phyloP scores from a whole-genome alignment of 192 early-diverging fungal genomes.

The Coemansia reversa region DNA sequence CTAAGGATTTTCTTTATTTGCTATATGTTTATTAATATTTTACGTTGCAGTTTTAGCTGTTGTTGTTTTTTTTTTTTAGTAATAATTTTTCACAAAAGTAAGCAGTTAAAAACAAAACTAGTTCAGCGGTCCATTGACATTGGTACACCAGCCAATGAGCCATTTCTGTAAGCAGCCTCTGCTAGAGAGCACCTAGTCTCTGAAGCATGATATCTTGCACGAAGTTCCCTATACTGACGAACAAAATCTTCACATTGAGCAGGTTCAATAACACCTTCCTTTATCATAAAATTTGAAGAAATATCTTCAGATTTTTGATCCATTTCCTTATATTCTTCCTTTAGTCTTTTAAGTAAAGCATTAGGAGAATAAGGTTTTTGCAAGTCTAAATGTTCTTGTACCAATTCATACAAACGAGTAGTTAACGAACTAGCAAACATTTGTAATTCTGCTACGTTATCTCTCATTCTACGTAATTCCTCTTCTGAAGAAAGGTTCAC shows the following conservation, averaged over 20 bases:
- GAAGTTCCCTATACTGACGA: constrained; percentile 36
- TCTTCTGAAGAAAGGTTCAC: constrained; percentile 46
- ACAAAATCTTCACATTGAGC: constrained; percentile 52
- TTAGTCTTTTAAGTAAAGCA: constrained; percentile 25
- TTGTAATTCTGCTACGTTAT: constrained; percentile 51
- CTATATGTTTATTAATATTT: not conserved
- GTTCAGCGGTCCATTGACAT: constrained; percentile 37
- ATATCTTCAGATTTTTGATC: constrained; percentile 36
- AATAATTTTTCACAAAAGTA: no score
- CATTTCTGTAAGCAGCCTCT: constrained; percentile 40
- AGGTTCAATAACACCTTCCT: constrained; percentile 8
- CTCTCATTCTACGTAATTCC: constrained; percentile 47
- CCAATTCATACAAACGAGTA: constrained; percentile 47
- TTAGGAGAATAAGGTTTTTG: constrained; percentile 51
- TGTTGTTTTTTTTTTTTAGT: not conserved
- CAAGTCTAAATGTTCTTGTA: constrained; percentile 50
- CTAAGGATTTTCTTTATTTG: not conserved
- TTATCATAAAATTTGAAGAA: constrained; percentile 17
- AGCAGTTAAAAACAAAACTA: not conserved
- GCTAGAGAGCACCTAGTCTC: constrained; percentile 28
- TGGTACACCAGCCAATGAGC: constrained; percentile 38
- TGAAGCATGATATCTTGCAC: constrained; percentile 28
- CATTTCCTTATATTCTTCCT: constrained; percentile 12
- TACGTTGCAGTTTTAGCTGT: not conserved
- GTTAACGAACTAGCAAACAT: constrained; percentile 54